Percentiles rank a stretch among this genome's conserved stretches.
Conservation (phyloP, 371 early-diverging fungal species). For the Mucor circinelloides region DNA sequence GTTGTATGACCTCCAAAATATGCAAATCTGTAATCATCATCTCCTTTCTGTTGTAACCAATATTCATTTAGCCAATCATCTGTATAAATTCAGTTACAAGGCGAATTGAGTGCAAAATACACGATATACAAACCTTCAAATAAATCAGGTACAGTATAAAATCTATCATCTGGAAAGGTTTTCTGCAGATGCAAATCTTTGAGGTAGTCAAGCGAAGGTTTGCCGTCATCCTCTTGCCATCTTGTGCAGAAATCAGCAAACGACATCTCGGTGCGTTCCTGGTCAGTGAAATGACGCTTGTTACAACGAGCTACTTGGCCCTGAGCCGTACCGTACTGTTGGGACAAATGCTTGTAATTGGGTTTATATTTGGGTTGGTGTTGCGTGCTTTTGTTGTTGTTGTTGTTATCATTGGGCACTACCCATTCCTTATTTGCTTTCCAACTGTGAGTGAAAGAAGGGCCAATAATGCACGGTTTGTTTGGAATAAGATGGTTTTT, state of each 20-base stretch:
- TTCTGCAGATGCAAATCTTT: slow-evolving; percentile 76
- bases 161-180: slow-evolving; percentile 49
- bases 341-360: slow-evolving; percentile 35
- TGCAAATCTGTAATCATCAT: slow-evolving; percentile 75
- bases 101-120: background rate
- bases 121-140: slow-evolving; percentile 44
- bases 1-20: slow-evolving; percentile 74
- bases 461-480: slow-evolving; percentile 61
- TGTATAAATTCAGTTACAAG: slow-evolving; percentile 2
- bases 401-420: slow-evolving; percentile 20
- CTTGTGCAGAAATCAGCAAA: slow-evolving; percentile 55
- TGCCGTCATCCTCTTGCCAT: slow-evolving; percentile 38
- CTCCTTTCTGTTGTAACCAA: slow-evolving; percentile 45
- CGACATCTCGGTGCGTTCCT: slow-evolving; percentile 56
- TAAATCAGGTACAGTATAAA: slow-evolving; percentile 53
- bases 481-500: slow-evolving; percentile 58
- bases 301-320: slow-evolving; percentile 66
- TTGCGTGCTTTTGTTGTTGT: slow-evolving; percentile 6
- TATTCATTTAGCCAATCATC: slow-evolving; percentile 81
- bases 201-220: slow-evolving; percentile 51
- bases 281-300: slow-evolving; percentile 62
- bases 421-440: slow-evolving; percentile 67
- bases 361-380: slow-evolving; percentile 31
- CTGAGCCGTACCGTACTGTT: slow-evolving; percentile 35
- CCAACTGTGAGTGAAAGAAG: slow-evolving; percentile 60